phyloP scores from a whole-genome alignment of 2,329 filamentous ascomycete genomes.

The Aspergillus ustus region DNA sequence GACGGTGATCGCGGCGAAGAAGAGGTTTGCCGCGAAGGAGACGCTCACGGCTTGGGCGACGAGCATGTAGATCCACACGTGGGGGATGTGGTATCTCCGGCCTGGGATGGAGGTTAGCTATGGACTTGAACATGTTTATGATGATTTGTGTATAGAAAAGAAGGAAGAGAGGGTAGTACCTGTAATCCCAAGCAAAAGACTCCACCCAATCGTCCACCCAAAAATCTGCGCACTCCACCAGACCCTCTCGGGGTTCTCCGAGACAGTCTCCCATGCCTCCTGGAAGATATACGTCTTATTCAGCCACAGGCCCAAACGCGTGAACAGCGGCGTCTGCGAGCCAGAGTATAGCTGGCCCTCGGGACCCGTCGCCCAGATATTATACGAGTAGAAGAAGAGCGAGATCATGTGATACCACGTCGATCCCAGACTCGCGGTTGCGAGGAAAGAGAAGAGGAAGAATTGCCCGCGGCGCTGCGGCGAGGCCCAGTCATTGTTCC shows the following conservation, averaged over 20 bases:
- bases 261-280: constrained; percentile 60
- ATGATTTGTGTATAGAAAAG: neutral
- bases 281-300: constrained; percentile 57
- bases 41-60: constrained; percentile 65
- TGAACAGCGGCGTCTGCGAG: constrained; percentile 33
- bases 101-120: constrained; percentile 31
- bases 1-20: constrained; percentile 45
- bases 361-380: constrained; percentile 49
- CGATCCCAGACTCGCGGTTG: constrained; percentile 50
- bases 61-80: constrained; percentile 61
- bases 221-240: constrained; percentile 69
- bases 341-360: neutral
- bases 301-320: constrained; percentile 55
- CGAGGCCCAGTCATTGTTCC: neutral
- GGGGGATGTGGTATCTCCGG: constrained; percentile 59
- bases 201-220: constrained; percentile 59
- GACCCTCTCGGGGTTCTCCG: constrained; percentile 59
- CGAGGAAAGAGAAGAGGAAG: constrained; percentile 45
- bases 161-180: constrained; percentile 39
- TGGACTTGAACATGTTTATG: neutral
- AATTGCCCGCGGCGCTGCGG: neutral
- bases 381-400: constrained; percentile 55
- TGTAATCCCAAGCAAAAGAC: constrained; percentile 62
- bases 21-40: constrained; percentile 67
- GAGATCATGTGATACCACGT: constrained; percentile 51